Evolutionary conservation across 2,329 filamentous ascomycete species (phyloP).

Genomic region (Cyanodermella asteris): DNA sequence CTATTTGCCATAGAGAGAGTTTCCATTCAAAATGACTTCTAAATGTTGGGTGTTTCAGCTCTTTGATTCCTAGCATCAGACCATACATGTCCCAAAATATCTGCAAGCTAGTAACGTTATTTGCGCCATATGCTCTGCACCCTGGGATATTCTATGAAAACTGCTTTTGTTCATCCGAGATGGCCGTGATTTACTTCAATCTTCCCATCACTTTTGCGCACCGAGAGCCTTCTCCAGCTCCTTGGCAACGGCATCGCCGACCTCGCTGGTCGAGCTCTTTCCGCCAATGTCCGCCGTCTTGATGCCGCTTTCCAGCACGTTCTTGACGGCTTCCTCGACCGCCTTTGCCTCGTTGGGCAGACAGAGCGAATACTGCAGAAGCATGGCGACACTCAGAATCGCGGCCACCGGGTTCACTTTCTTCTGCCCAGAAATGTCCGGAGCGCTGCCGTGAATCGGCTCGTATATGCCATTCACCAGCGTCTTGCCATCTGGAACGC

Average conservation of each 20-base stretch:
- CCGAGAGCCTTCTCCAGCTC: slow-evolving; percentile 54
- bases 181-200: too few relatives aligned
- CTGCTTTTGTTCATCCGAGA: too few relatives aligned
- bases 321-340: slow-evolving; percentile 62
- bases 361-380: slow-evolving; percentile 80
- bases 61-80: too few relatives aligned
- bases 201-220: slow-evolving; percentile 18
- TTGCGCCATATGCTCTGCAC: too few relatives aligned
- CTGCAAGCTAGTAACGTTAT: too few relatives aligned
- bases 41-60: too few relatives aligned
- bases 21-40: too few relatives aligned
- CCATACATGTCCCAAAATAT: too few relatives aligned
- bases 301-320: slow-evolving; percentile 56
- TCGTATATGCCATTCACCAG: slow-evolving; percentile 91
- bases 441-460: slow-evolving; percentile 91
- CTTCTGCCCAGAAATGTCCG: slow-evolving; percentile 78
- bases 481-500: slow-evolving; percentile 64
- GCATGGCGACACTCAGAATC: slow-evolving; percentile 82
- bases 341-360: slow-evolving; percentile 54
- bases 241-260: slow-evolving; percentile 61
- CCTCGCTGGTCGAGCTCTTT: slow-evolving; percentile 46
- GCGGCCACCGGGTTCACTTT: slow-evolving; percentile 85
- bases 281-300: slow-evolving; percentile 75
- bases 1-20: too few relatives aligned
- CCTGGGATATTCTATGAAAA: too few relatives aligned